Conservation (phyloP, 352 stramenopile species). For the Stephanocyclus meneghinianus region DNA sequence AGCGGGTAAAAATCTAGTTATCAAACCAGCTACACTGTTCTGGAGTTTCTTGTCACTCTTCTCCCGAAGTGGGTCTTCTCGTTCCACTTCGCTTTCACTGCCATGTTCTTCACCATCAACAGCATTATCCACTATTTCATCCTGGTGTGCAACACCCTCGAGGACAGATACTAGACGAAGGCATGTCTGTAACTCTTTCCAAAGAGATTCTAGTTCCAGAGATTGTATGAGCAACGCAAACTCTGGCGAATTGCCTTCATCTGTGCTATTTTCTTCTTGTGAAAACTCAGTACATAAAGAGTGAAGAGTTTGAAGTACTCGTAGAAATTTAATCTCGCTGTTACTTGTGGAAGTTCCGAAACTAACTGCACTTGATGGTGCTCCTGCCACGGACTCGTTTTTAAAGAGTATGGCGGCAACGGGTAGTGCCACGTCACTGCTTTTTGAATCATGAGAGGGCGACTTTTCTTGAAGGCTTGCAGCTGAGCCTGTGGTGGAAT, state of each 20-base stretch:
- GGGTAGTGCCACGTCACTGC: constrained; percentile 1
- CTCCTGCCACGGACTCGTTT: constrained; percentile 36
- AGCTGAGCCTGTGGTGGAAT: constrained; percentile 22
- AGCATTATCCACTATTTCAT: constrained; percentile 58
- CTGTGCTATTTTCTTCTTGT: constrained; percentile 81
- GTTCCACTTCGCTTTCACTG: constrained; percentile 55
- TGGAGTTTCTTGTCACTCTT: constrained; percentile 74
- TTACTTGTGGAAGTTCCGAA: constrained; percentile 73
- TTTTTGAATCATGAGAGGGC: constrained; percentile 8
- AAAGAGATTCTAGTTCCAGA: constrained; percentile 82
- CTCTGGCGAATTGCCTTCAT: constrained; percentile 55
- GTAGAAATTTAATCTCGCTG: constrained; percentile 93
- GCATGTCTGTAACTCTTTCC: constrained; percentile 77
- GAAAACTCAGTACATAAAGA: constrained; percentile 66
- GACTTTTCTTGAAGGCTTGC: constrained; percentile 36
- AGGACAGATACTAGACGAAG: constrained; percentile 77
- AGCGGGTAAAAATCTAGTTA: constrained; percentile 96
- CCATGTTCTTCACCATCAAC: constrained; percentile 77
- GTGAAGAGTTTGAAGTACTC: constrained; percentile 93
- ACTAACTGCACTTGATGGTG: constrained; percentile 76
- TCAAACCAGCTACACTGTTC: constrained; percentile 85
- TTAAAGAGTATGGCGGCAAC: constrained; percentile 3
- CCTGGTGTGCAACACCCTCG: constrained; percentile 64
- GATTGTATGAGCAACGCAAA: constrained; percentile 81
- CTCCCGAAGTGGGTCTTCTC: constrained; percentile 43